Evolutionary conservation across 169 alveolate species (phyloP).

Genomic region (Toxoplasma gondii): DNA sequence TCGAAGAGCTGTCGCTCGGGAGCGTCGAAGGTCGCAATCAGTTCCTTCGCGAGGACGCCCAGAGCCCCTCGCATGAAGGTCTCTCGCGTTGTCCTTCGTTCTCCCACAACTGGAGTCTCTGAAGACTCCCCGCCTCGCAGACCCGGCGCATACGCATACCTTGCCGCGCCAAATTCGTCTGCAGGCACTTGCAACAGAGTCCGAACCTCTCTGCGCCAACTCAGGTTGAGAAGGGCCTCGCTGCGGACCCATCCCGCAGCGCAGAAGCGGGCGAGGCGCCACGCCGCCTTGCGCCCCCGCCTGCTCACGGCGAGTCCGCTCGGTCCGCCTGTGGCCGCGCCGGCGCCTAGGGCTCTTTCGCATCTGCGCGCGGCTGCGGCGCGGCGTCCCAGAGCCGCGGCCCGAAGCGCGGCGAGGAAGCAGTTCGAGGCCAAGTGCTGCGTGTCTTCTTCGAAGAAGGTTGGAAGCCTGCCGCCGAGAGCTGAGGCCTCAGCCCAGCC

Average conservation of each 20-base stretch:
- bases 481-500: not conserved
- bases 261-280: constrained; percentile 21
- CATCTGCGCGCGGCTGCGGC: not conserved
- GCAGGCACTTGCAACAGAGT: not conserved
- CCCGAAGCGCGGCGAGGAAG: constrained; percentile 24
- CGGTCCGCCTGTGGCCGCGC: not conserved
- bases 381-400: constrained; percentile 34
- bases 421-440: not conserved
- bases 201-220: not conserved
- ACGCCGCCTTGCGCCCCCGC: constrained; percentile 11
- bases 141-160: not conserved
- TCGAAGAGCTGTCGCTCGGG: constrained; percentile 26
- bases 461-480: not conserved
- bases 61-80: not conserved
- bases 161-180: not conserved
- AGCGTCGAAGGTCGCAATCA: not conserved
- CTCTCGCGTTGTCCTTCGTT: not conserved
- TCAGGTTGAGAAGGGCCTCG: not conserved
- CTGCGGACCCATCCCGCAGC: constrained; percentile 5
- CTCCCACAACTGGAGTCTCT: too few relatives aligned
- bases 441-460: constrained; percentile 1
- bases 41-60: constrained; percentile 4
- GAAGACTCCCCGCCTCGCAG: not conserved
- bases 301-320: not conserved
- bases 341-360: not conserved